A percentile compares a stretch with the other conserved stretches of the same genome.
phyloP scores from a whole-genome alignment of 257 asterid species.

The Thymus quinquecostatus region DNA sequence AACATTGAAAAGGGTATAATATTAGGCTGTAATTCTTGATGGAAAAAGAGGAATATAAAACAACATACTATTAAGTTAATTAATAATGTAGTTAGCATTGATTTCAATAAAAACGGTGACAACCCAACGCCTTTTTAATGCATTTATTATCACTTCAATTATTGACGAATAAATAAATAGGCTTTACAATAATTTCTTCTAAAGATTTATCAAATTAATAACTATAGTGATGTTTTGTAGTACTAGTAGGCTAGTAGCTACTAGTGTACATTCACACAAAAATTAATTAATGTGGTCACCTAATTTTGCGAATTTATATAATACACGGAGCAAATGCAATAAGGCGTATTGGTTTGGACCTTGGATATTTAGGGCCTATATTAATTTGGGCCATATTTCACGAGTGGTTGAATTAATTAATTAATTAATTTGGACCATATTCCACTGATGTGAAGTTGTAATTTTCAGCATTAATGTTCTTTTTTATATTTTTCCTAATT shows the following conservation, averaged over 20 bases:
- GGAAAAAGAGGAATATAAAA: too few species aligned
- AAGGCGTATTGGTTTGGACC: not conserved
- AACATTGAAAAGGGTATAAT: too few species aligned
- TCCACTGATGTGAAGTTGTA: not conserved
- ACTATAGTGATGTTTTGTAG: too few species aligned
- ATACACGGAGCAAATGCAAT: not conserved
- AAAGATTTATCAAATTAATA: too few species aligned
- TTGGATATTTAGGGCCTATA: not conserved
- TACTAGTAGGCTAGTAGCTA: not conserved
- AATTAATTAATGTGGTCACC: constrained; percentile 24
- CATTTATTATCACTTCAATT: not conserved
- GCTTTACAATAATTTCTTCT: too few species aligned
- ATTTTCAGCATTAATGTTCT: not conserved
- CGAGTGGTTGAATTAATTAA: not conserved
- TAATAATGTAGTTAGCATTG: not conserved
- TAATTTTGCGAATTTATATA: not conserved
- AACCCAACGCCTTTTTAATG: not conserved
- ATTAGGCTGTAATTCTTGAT: too few species aligned
- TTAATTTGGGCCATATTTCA: not conserved
- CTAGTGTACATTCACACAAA: not conserved
- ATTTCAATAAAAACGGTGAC: not conserved
- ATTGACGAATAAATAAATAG: not conserved
- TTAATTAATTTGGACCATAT: not conserved
- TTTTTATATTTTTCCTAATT: not conserved
- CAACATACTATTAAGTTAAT: too few species aligned